Base-by-base conservation (phyloP, 2,329 filamentous ascomycete species). In the Colletotrichum horii region DNA sequence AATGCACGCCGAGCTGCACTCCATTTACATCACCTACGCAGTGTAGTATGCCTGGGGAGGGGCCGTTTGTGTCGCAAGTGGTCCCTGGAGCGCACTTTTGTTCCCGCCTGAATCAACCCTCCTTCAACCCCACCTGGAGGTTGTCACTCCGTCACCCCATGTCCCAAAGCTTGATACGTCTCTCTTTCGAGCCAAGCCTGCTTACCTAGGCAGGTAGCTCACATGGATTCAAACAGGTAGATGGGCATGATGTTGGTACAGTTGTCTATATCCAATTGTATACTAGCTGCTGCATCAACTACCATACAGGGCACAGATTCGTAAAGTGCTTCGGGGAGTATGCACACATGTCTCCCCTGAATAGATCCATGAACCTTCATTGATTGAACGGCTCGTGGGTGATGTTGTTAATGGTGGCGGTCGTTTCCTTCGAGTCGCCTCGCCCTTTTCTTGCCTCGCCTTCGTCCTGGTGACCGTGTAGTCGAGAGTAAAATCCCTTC, bases 1-100 rank as follows among this genome's bases (percentile, higher is more conserved):
- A 43, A 71, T 75, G 73, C 69, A 34, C 67, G 48, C 66, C 71
- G 58, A 65, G 36, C 58, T 75, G 72, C 72, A 75, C 69, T 75
- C 72, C 55, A 71, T 74, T 74, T 55, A 28, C 28, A 66, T 71
- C 43, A 69, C 34, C 61, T 32, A 32, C 19, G 28, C 24, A 22
- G 19, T 34, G 55, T 62, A 60, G 60, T 69, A 71, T 55, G 48
- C 62, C 28, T n/a, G 72, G 66, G 60, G 48, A 48, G 38, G 19
- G 38, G 22, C 26, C 72, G 69, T 75, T 75, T 62, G 72, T 72
- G 72, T 67, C 55, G 72, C 61, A 67, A 67, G 68, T 75, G 72
- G 55, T 68, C 69, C 69, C 64, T 65, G 55, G 30, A 48, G 43
- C 22, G 73, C 34, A 75, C 73, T 73, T 75, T 73, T 75, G 73